These are phyloP conservation scores for Wickerhamiella musiphila DNA, from an alignment of 805 yeast genomes.

Conservation along the genomic window DNA sequence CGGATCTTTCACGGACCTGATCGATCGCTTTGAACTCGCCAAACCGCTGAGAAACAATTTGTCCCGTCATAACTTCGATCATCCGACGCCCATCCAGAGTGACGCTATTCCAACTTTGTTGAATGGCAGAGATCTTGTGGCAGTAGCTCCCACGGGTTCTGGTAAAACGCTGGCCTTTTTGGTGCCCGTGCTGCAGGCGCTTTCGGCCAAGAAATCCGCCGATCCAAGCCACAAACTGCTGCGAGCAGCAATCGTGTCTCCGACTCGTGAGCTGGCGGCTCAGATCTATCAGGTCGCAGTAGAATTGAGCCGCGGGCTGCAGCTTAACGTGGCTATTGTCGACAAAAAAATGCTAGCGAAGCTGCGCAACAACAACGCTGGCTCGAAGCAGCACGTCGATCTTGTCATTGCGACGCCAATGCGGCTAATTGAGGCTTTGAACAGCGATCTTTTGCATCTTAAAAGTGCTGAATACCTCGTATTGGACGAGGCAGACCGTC, in stretches of 20 bases:
- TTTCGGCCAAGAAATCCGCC: conserved; percentile 14
- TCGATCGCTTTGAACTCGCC: conserved; percentile 48
- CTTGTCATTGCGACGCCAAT: conserved; percentile 77
- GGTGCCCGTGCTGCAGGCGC: conserved; percentile 58
- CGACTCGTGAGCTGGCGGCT: conserved; percentile 83
- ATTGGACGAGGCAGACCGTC: conserved; percentile 90
- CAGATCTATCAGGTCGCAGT: conserved; percentile 63
- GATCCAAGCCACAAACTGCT: conserved; percentile 31
- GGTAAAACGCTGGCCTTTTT: conserved; percentile 90
- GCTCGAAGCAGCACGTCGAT: conserved; percentile 50
- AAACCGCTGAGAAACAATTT: conserved; percentile 42
- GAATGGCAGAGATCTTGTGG: conserved; percentile 57
- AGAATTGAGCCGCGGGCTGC: conserved; percentile 37
- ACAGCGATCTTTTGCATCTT: conserved; percentile 41
- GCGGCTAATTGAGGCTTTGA: conserved; percentile 64
- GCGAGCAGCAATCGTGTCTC: conserved; percentile 69
- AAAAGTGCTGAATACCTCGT: conserved; percentile 54
- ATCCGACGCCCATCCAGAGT: conserved; percentile 86
- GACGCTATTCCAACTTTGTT: conserved; percentile 71
- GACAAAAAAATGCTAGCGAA: conserved; percentile 54
- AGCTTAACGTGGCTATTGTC: conserved; percentile 43
- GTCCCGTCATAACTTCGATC: conserved; percentile 50
- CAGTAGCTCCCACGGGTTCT: conserved; percentile 97
- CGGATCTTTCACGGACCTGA: conserved; percentile 72
- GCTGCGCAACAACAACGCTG: conserved; percentile 37